phyloP scores from a whole-genome alignment of 2,329 filamentous ascomycete species.

The Graphium sp. region DNA sequence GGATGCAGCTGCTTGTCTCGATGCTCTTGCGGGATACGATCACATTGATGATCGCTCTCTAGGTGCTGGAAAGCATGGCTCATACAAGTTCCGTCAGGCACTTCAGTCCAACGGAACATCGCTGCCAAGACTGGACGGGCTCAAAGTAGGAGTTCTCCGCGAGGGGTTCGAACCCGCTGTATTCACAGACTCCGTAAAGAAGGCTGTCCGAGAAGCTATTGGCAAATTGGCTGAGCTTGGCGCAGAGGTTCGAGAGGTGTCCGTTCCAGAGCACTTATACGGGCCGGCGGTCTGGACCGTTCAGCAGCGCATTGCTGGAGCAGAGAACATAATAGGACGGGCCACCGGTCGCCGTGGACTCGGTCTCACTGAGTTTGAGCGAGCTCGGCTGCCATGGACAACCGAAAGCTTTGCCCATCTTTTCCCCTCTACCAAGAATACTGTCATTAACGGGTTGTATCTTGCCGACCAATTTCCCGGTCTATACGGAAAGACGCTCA shows the following conservation, averaged over 20 bases:
- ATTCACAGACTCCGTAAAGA: conserved; percentile 19
- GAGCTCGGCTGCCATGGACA: conserved; percentile 25
- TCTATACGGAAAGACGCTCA: conserved; percentile 29
- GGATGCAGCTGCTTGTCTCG: conserved; percentile 22
- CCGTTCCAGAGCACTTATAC: conserved; percentile 28
- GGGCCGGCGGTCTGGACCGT: conserved; percentile 33
- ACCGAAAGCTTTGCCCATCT: conserved; percentile 30
- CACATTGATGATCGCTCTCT: conserved; percentile 26
- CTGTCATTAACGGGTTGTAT: conserved; percentile 33
- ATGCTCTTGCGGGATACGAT: conserved; percentile 28
- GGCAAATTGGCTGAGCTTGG: conserved; percentile 24
- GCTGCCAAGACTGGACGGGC: conserved; percentile 10
- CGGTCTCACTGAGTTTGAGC: conserved; percentile 30
- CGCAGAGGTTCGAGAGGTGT: conserved; percentile 29
- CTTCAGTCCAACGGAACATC: conserved; percentile 6
- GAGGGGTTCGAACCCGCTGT: conserved; percentile 23
- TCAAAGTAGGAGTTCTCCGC: conserved; percentile 23
- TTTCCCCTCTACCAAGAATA: conserved; percentile 35
- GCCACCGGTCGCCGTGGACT: conserved; percentile 28
- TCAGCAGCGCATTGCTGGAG: conserved; percentile 24
- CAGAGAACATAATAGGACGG: conserved; percentile 22
- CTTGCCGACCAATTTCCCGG: conserved; percentile 23
- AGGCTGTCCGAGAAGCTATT: conserved; percentile 22
- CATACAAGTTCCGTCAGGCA: conserved; percentile 10
- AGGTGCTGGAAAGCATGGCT: conserved; percentile 13